Evolutionary conservation across 441 rosid species (phyloP).

Genomic region (Kokia cookei): DNA sequence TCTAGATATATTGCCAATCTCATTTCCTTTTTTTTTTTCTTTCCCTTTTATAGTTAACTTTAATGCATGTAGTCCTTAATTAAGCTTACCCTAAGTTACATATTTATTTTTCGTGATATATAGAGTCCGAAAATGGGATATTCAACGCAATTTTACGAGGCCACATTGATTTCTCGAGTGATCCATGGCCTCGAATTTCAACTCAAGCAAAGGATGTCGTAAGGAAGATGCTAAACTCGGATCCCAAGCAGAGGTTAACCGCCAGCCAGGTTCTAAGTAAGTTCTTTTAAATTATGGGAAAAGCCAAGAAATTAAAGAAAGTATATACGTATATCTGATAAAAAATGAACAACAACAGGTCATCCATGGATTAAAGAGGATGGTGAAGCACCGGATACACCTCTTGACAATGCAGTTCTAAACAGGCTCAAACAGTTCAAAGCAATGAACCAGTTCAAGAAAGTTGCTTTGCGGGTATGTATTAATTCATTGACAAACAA

Average conservation of each 20-base stretch:
- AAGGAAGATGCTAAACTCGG: constrained; percentile 72
- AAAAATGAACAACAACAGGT: constrained; percentile 23
- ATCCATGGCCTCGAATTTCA: constrained; percentile 93
- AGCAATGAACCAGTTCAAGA: constrained; percentile 88
- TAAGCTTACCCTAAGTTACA: neutral
- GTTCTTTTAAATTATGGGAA: constrained; percentile 1
- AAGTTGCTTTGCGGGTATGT: constrained; percentile 73
- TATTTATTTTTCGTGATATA: neutral
- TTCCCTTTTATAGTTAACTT: too few species aligned
- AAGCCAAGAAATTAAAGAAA: too few species aligned
- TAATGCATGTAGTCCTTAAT: too few species aligned
- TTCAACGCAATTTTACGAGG: constrained; percentile 76
- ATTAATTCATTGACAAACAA: neutral
- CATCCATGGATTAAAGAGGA: constrained; percentile 92
- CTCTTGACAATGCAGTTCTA: constrained; percentile 78
- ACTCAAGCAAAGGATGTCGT: constrained; percentile 81
- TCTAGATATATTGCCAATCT: too few species aligned
- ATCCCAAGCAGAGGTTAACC: constrained; percentile 74
- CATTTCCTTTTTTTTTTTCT: too few species aligned
- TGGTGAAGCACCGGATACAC: constrained; percentile 85
- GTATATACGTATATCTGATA: neutral
- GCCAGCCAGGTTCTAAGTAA: constrained; percentile 84
- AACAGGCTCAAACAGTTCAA: constrained; percentile 79
- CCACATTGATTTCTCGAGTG: constrained; percentile 66
- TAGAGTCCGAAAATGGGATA: constrained; percentile 77